phyloP scores from a whole-genome alignment of 352 stramenopile genomes.

The Pythium oligandrum region DNA sequence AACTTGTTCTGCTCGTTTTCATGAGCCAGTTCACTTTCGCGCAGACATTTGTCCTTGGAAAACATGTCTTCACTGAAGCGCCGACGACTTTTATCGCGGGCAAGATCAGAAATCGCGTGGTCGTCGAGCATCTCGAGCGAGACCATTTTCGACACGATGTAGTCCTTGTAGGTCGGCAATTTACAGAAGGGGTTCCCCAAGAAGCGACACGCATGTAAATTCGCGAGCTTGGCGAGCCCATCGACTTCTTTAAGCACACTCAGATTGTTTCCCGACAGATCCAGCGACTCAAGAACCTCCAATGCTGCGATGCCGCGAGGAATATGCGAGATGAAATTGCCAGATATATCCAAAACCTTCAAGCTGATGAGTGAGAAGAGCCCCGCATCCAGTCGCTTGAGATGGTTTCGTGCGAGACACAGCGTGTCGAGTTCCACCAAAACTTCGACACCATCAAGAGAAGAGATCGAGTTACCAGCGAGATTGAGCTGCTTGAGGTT shows the following conservation, averaged over 20 bases:
- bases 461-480: constrained; percentile 54
- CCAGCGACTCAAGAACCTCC: constrained; percentile 47
- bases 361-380: constrained; percentile 43
- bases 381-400: constrained; percentile 49
- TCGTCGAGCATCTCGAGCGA: constrained; percentile 65
- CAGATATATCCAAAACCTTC: constrained; percentile 55
- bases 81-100: constrained; percentile 55
- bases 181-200: constrained; percentile 68
- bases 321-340: constrained; percentile 80
- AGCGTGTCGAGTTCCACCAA: constrained; percentile 43
- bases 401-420: constrained; percentile 56
- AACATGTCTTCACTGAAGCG: constrained; percentile 58
- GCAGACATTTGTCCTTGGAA: constrained; percentile 46
- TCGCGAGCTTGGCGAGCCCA: constrained; percentile 41
- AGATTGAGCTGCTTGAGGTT: constrained; percentile 56
- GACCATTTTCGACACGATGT: constrained; percentile 57
- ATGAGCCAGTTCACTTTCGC: constrained; percentile 34
- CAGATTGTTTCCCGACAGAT: constrained; percentile 72
- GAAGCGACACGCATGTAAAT: constrained; percentile 62
- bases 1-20: constrained; percentile 55
- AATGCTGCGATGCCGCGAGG: constrained; percentile 44
- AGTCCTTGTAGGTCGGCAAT: constrained; percentile 72
- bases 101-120: constrained; percentile 26
- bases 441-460: constrained; percentile 50
- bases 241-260: constrained; percentile 70